These are phyloP conservation scores for Clitopilus passeckerianus DNA, from an alignment of 768 basidiomycete species.

Conservation along the genomic window DNA sequence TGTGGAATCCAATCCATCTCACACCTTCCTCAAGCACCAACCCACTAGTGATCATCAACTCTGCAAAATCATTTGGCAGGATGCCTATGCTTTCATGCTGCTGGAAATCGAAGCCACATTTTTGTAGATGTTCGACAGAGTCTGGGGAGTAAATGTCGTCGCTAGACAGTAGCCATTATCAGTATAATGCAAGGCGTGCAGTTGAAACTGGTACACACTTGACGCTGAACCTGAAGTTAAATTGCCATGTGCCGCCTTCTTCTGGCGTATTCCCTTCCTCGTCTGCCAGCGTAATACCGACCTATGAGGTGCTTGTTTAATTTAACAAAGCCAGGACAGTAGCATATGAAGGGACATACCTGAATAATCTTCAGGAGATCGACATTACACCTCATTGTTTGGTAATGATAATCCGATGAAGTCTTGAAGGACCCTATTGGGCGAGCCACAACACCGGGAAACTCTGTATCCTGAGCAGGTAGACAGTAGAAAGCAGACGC, in stretches of 20 bases:
- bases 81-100: conserved; percentile 93
- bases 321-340: background rate
- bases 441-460: conserved; percentile 96
- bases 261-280: conserved; percentile 90
- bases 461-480: conserved; percentile 84
- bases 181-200: background rate
- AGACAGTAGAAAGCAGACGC: background rate
- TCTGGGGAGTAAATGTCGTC: conserved; percentile 99
- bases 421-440: conserved; percentile 97
- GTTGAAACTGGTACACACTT: conserved; percentile 39
- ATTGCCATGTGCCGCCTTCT: conserved; percentile 96
- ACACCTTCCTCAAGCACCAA: conserved; percentile 85
- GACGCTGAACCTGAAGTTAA: conserved; percentile 93
- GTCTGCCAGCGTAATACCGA: conserved; percentile 92
- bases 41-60: conserved; percentile 94
- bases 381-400: conserved; percentile 99
- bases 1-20: conserved; percentile 97
- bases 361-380: conserved; percentile 98
- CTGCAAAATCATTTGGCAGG: conserved; percentile 89
- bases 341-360: conserved; percentile 1
- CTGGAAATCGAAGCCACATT: conserved; percentile 94
- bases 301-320: conserved; percentile 11
- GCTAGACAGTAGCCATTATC: conserved; percentile 33
- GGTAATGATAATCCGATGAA: conserved; percentile 97
- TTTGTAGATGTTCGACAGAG: conserved; percentile 89